Evolutionary conservation across 2,329 filamentous ascomycete genomes (phyloP), one percentile per base, ranked within the genome.

Genomic region (Clarireedia monteithiana): DNA sequence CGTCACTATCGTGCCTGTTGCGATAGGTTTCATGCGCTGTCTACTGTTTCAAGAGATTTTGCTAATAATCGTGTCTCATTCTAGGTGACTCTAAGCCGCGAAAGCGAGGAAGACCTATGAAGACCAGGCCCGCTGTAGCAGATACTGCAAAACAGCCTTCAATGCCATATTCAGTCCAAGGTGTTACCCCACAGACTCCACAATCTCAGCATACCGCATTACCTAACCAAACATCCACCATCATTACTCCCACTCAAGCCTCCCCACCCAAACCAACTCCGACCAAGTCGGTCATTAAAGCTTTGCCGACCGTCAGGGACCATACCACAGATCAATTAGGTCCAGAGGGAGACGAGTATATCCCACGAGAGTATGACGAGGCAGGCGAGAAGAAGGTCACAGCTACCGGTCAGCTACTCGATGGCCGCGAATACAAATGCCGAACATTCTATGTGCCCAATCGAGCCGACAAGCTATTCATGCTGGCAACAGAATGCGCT

Each of bases 401-500:
- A 70, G 71, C 79, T 23, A 89, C 91, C 65, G 94, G 94, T 42
- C 85, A 91, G 67, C 83, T 91, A 23, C 79, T 88, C 27, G 91
- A 91, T 59, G 83, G 82, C 23, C 88, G 94, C 64, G 87, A 92
- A 68, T 99, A 96, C 75, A 85, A 88, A 70, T 96, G 92, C 72
- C 82, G 91, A 61, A 97, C 92, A 1, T 99, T 99, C 70, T 83
- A 89, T 62, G 91, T 99, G 4, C 91, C 92, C 17, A 86, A 95
- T 66, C 81, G 94, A 64, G 91, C 89, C 27, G 86, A 95, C 63
- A 96, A 96, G 73, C 81, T 97, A 5, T 99, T 97, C 74, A 99
- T 99, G 94, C 82, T 99, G 52, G 94, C 94, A 38, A 99, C 94
- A 15, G 94, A 99, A 73, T 97, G 94, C 69, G 94, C 94, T 24